Conservation (phyloP, 306 rosid genomes). For the Gynostemma pentaphyllum region DNA sequence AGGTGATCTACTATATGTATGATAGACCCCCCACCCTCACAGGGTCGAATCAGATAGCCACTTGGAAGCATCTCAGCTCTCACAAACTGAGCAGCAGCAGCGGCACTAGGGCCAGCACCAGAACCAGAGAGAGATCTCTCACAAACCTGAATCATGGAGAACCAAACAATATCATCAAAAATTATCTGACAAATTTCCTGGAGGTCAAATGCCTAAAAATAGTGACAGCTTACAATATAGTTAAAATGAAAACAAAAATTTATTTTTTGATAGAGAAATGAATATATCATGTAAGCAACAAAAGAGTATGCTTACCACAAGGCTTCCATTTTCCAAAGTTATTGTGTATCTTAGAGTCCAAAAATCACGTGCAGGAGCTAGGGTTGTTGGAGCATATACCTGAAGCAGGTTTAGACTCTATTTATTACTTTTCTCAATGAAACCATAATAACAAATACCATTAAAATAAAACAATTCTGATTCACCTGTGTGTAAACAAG, state of each 20-base stretch:
- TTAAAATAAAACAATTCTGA: not conserved
- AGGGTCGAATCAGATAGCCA: conserved; percentile 92
- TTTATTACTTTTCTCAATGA: not conserved
- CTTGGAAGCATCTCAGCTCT: conserved; percentile 86
- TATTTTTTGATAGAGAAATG: not conserved
- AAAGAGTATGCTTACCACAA: conserved; percentile 53
- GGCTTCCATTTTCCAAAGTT: conserved; percentile 76
- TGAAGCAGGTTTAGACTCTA: conserved; percentile 17
- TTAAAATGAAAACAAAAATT: not conserved
- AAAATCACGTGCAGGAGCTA: conserved; percentile 97
- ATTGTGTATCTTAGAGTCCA: conserved; percentile 97
- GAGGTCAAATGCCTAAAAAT: not conserved
- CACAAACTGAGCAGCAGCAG: conserved; percentile 70
- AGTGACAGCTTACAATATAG: not conserved
- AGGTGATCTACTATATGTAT: conserved; percentile 94
- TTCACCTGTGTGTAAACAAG: conserved; percentile 88
- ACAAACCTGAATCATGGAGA: conserved; percentile 44
- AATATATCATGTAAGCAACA: not conserved
- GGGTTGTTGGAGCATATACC: conserved; percentile 88
- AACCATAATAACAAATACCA: not conserved
- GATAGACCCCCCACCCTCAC: conserved; percentile 98
- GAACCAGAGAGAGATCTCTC: conserved; percentile 97
- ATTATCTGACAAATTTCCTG: not conserved
- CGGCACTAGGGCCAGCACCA: conserved; percentile 73
- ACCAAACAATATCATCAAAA: not conserved